Percentiles rank a stretch among this genome's conserved stretches.
phyloP scores from a whole-genome alignment of 108 stramenopile species.

The Bacterosira constricta region DNA sequence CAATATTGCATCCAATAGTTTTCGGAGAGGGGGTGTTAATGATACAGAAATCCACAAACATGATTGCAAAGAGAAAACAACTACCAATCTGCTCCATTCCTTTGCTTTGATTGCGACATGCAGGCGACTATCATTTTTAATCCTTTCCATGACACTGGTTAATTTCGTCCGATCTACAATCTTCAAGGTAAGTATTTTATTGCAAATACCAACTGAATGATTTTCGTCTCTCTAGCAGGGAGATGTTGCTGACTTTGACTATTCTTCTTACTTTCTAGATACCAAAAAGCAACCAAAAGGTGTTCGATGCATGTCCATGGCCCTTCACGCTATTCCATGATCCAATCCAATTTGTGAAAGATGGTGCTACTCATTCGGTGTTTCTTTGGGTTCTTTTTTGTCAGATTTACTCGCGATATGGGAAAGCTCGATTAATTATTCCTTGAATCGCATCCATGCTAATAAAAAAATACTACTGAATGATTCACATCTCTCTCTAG shows the following conservation, averaged over 20 bases:
- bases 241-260: neutral
- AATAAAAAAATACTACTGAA: neutral
- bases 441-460: neutral
- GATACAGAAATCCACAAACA: neutral
- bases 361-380: slow-evolving; percentile 46
- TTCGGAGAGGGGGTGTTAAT: neutral
- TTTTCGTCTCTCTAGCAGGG: neutral
- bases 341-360: slow-evolving; percentile 47
- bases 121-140: slow-evolving; percentile 31
- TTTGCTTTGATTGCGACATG: slow-evolving; percentile 16
- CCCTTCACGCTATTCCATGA: slow-evolving; percentile 67
- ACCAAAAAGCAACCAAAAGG: slow-evolving; percentile 35
- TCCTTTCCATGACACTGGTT: slow-evolving; percentile 31
- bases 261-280: slow-evolving; percentile 10
- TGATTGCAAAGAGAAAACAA: neutral
- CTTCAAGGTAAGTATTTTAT: slow-evolving; percentile 37
- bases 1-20: neutral
- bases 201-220: no score
- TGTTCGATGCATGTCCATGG: slow-evolving; percentile 64
- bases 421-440: slow-evolving; percentile 14
- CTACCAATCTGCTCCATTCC: slow-evolving; percentile 38
- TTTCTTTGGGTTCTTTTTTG: slow-evolving; percentile 39
- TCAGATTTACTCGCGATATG: slow-evolving; percentile 25
- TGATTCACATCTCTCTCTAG: neutral
- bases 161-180: slow-evolving; percentile 31